These are phyloP conservation scores for Citrus inodora DNA, from an alignment of 345 rosid genomes.

Conservation along the genomic window DNA sequence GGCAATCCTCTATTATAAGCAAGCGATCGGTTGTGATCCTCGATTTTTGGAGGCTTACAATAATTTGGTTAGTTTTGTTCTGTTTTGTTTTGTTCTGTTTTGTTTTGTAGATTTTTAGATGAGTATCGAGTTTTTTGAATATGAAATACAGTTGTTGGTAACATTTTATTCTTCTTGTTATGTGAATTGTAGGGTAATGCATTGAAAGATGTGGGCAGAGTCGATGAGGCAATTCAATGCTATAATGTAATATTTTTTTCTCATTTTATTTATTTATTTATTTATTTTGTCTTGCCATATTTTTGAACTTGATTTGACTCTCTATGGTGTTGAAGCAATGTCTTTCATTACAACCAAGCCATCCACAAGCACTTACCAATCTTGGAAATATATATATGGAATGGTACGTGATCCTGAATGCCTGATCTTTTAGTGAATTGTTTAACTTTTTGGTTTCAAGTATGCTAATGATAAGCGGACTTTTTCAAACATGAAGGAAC, in stretches of 20 bases:
- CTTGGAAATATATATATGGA: constrained; percentile 99
- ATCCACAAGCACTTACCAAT: constrained; percentile 96
- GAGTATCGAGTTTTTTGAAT: neutral
- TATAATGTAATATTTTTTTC: constrained; percentile 47
- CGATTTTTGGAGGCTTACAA: constrained; percentile 95
- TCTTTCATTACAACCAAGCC: constrained; percentile 80
- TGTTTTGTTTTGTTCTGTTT: neutral
- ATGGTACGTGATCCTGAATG: constrained; percentile 47
- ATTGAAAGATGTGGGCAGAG: constrained; percentile 83
- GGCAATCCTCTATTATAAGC: constrained; percentile 86
- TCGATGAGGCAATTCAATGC: constrained; percentile 93
- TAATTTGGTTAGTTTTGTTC: constrained; percentile 67
- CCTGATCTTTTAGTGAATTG: neutral
- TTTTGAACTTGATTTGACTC: constrained; percentile 21
- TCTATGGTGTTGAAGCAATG: constrained; percentile 71
- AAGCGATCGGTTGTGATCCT: constrained; percentile 77
- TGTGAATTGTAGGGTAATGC: constrained; percentile 78
- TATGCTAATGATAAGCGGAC: neutral
- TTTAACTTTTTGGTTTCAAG: neutral
- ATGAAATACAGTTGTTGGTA: neutral
- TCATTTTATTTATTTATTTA: neutral
- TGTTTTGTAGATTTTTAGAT: neutral
- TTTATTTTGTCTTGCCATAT: neutral
- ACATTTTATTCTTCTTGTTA: constrained; percentile 5
- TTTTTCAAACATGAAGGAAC: constrained; percentile 53